phyloP scores from a whole-genome alignment of 306 rosid species.

The Quercus variabilis region DNA sequence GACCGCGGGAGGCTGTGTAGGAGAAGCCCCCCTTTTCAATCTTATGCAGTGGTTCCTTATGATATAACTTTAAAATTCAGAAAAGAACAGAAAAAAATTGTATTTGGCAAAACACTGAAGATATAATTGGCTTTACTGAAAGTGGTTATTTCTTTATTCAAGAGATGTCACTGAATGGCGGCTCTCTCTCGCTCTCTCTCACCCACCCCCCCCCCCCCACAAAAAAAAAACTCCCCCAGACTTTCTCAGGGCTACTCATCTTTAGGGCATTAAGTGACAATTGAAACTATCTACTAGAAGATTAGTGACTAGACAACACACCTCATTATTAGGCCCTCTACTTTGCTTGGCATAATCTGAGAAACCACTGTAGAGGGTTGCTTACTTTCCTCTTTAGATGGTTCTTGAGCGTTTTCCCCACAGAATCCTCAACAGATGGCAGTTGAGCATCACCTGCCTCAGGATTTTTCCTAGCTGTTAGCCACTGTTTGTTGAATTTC shows the following conservation, averaged over 20 bases:
- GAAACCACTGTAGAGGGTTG: conserved; percentile 26
- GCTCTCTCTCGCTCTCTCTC: no score
- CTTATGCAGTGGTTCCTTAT: no score
- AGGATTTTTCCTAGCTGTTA: conserved; percentile 23
- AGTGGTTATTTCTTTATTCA: no score
- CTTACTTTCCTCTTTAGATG: conserved; percentile 39
- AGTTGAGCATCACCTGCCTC: conserved; percentile 32
- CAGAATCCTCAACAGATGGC: conserved; percentile 34
- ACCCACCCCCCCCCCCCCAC: neutral
- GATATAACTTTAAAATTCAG: no score
- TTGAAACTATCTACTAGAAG: neutral
- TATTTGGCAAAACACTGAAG: no score
- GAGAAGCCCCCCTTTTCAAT: neutral
- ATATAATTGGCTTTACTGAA: no score
- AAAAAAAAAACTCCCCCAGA: no score
- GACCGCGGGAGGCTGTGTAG: neutral
- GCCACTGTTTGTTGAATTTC: conserved; percentile 27
- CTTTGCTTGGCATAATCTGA: conserved; percentile 37
- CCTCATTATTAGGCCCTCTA: conserved; percentile 94
- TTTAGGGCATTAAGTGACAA: no score
- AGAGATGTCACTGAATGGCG: neutral
- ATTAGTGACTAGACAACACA: conserved; percentile 8
- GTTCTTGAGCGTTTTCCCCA: conserved; percentile 40
- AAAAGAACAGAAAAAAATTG: no score
- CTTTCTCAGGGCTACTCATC: no score